Evolutionary conservation across 805 yeast genomes (phyloP).

Genomic region (Candida yuanshanica): DNA sequence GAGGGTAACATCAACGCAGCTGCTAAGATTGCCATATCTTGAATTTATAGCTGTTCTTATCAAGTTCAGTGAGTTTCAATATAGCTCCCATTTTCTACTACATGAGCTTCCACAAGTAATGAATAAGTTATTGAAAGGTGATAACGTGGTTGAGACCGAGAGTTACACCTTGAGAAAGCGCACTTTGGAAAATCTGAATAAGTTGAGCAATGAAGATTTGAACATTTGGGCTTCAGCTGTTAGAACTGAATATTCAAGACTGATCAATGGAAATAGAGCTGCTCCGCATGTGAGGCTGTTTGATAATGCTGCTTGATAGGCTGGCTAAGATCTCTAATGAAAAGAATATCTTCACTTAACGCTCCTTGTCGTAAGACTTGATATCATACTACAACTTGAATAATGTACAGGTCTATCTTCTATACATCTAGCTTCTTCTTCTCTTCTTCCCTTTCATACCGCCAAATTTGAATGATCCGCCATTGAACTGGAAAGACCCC

Average conservation of each 20-base stretch:
- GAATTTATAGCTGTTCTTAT: slow-evolving; percentile 16
- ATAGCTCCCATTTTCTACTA: slow-evolving; percentile 13
- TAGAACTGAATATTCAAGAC: slow-evolving; percentile 8
- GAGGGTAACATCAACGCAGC: slow-evolving; percentile 5
- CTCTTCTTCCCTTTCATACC: neutral
- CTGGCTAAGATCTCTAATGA: too few relatives aligned
- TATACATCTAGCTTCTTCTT: neutral
- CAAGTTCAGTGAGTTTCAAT: slow-evolving; percentile 5
- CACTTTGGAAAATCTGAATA: slow-evolving; percentile 15
- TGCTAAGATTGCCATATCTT: slow-evolving; percentile 17
- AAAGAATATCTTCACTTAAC: too few relatives aligned
- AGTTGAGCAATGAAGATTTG: slow-evolving; percentile 10
- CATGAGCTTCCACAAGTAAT: slow-evolving; percentile 18
- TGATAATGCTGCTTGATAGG: too few relatives aligned
- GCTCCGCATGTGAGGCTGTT: too few relatives aligned
- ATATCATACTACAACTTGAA: too few relatives aligned
- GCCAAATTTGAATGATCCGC: neutral
- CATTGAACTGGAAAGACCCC: neutral
- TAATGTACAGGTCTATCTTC: too few relatives aligned
- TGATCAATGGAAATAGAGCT: slow-evolving; percentile 17
- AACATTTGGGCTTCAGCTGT: slow-evolving; percentile 18
- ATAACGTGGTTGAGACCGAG: slow-evolving; percentile 16
- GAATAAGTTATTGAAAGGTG: slow-evolving; percentile 18
- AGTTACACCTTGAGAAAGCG: slow-evolving; percentile 14
- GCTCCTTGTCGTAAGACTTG: too few relatives aligned